A percentile compares a stretch with the other conserved stretches of the same genome.
phyloP scores from a whole-genome alignment of 2,329 filamentous ascomycete species.

The Pseudogymnoascus sp. region DNA sequence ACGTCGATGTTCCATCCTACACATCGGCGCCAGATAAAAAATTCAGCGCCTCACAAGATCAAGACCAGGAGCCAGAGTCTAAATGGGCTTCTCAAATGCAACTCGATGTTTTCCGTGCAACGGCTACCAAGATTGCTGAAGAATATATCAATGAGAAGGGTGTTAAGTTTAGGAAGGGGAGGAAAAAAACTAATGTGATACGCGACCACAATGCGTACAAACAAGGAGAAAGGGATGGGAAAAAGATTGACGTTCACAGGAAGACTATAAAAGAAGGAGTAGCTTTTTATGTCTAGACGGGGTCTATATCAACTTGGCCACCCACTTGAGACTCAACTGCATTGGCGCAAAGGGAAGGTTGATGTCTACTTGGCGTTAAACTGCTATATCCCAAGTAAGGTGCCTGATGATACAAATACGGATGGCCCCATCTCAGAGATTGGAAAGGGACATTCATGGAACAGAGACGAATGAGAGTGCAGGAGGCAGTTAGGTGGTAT shows the following conservation, averaged over 20 bases:
- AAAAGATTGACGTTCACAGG: neutral
- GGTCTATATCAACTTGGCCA: neutral
- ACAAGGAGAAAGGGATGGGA: neutral
- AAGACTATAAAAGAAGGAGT: neutral
- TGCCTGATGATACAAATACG: neutral
- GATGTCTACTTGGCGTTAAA: neutral
- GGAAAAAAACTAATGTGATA: neutral
- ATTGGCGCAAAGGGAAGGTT: neutral
- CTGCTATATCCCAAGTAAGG: neutral
- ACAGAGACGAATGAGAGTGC: neutral
- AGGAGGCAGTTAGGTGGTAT: neutral
- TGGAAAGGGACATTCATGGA: neutral
- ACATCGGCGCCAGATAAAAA: neutral
- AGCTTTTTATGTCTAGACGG: neutral
- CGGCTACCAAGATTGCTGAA: constrained; percentile 3
- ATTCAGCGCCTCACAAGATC: neutral
- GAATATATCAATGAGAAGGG: neutral
- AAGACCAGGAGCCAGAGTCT: neutral
- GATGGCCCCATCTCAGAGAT: neutral
- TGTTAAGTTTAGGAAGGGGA: neutral
- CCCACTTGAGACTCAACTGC: neutral
- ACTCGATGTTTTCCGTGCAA: constrained; percentile 1
- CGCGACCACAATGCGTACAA: neutral
- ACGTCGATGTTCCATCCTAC: neutral
- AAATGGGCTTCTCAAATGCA: constrained; percentile 8